phyloP scores from a whole-genome alignment of 176 grass and related monocot species.

The Oropetium thomaeum region DNA sequence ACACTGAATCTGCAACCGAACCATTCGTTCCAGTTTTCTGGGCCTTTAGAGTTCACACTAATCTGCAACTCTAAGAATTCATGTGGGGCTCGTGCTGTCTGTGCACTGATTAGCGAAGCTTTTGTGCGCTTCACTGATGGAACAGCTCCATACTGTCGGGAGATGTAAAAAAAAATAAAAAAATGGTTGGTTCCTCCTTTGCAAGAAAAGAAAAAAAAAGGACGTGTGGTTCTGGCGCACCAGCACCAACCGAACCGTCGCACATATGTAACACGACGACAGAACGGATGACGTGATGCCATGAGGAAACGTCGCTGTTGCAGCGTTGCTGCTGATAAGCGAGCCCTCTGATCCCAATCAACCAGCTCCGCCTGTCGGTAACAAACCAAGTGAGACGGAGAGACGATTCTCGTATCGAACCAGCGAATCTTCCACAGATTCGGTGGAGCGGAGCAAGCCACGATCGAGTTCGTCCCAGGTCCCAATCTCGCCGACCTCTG shows the following conservation, averaged over 20 bases:
- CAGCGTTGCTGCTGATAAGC: too few species aligned
- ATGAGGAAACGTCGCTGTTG: not conserved
- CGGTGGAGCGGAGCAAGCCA: too few species aligned
- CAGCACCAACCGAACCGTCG: not conserved
- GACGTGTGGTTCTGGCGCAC: not conserved
- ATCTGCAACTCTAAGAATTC: conserved; percentile 5
- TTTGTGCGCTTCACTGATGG: not conserved
- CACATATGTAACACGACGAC: not conserved
- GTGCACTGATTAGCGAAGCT: not conserved
- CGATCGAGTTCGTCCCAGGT: too few species aligned
- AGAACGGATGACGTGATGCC: too few species aligned
- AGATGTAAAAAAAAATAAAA: too few species aligned
- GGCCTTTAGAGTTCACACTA: too few species aligned
- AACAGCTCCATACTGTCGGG: not conserved
- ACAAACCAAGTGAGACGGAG: not conserved
- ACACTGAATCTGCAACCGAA: too few species aligned
- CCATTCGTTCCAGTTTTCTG: too few species aligned
- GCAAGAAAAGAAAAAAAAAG: not conserved
- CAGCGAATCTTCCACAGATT: too few species aligned
- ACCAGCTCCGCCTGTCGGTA: not conserved
- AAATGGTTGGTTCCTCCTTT: too few species aligned
- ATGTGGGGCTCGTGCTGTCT: conserved; percentile 1
- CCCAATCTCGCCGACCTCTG: too few species aligned
- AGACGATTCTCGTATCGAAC: too few species aligned
- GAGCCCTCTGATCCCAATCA: conserved; percentile 20